These are phyloP conservation scores for Effrenium voratum DNA, from an alignment of 73 alveolate genomes.

Conservation along the genomic window DNA sequence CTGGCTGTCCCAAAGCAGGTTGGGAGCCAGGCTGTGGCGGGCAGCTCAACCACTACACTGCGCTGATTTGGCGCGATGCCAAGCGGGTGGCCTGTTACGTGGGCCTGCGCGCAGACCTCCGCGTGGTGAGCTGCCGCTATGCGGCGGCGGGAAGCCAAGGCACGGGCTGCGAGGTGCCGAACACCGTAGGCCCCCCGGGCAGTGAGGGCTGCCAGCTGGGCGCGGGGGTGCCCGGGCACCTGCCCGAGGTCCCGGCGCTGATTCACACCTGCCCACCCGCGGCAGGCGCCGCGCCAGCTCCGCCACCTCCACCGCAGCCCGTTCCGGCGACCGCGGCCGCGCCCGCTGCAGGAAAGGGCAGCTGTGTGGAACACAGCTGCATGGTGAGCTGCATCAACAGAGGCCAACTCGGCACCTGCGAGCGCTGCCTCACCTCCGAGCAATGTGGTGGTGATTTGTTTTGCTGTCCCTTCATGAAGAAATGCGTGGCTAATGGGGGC, in stretches of 20 bases:
- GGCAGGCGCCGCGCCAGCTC: neutral
- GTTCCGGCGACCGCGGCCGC: neutral
- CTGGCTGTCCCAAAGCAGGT: constrained; percentile 36
- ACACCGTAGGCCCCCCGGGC: constrained; percentile 84
- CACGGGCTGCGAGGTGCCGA: constrained; percentile 79
- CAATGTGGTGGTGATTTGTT: constrained; percentile 36
- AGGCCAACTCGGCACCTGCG: constrained; percentile 60
- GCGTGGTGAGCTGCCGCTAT: constrained; percentile 81
- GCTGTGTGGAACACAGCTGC: constrained; percentile 36
- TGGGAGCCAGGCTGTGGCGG: constrained; percentile 74
- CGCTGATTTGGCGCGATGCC: constrained; percentile 69
- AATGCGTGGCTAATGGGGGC: constrained; percentile 36
- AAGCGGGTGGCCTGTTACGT: constrained; percentile 86
- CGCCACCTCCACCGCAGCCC: neutral
- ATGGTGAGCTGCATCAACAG: constrained; percentile 47
- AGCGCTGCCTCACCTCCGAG: constrained; percentile 49
- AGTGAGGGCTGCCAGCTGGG: constrained; percentile 80
- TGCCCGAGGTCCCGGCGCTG: constrained; percentile 47
- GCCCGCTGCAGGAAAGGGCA: neutral
- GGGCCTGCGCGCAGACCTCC: constrained; percentile 77
- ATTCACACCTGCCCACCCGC: neutral
- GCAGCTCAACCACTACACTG: constrained; percentile 60
- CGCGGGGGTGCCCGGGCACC: constrained; percentile 1
- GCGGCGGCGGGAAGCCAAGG: constrained; percentile 42
- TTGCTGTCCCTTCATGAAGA: constrained; percentile 78